Percentiles rank a stretch among this genome's conserved stretches.
phyloP scores from a whole-genome alignment of 164 flowering plant species.

The Houttuynia cordata region DNA sequence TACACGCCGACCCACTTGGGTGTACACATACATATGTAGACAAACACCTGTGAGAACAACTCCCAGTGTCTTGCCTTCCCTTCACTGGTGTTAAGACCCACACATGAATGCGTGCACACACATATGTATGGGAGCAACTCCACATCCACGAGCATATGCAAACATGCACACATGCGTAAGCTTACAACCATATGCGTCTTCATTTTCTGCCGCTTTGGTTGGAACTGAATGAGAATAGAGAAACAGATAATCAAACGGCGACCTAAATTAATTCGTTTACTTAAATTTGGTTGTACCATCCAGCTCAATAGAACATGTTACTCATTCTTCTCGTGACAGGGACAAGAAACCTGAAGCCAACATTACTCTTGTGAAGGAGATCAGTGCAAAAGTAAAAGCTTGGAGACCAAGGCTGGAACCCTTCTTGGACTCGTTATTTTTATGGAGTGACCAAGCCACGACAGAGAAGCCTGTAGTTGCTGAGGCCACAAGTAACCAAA shows the following conservation, averaged over 20 bases:
- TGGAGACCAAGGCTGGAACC: not conserved
- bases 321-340: not conserved
- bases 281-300: conserved; percentile 12
- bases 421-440: not conserved
- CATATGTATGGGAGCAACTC: too few species aligned
- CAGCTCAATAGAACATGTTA: not conserved
- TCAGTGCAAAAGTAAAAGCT: not conserved
- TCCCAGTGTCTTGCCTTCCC: too few species aligned
- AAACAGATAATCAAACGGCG: not conserved
- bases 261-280: conserved; percentile 9
- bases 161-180: too few species aligned
- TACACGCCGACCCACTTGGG: too few species aligned
- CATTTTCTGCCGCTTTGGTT: not conserved
- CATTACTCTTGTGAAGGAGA: not conserved
- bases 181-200: too few species aligned
- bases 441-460: not conserved
- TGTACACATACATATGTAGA: too few species aligned
- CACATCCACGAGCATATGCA: too few species aligned
- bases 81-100: too few species aligned
- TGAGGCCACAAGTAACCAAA: not conserved
- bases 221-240: not conserved
- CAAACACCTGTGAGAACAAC: too few species aligned
- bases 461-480: too few species aligned
- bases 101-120: too few species aligned
- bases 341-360: not conserved